A percentile compares a stretch with the other conserved stretches of the same genome.
Conservation (phyloP, 2,329 filamentous ascomycete genomes). For the Paramyrothecium roridum region DNA sequence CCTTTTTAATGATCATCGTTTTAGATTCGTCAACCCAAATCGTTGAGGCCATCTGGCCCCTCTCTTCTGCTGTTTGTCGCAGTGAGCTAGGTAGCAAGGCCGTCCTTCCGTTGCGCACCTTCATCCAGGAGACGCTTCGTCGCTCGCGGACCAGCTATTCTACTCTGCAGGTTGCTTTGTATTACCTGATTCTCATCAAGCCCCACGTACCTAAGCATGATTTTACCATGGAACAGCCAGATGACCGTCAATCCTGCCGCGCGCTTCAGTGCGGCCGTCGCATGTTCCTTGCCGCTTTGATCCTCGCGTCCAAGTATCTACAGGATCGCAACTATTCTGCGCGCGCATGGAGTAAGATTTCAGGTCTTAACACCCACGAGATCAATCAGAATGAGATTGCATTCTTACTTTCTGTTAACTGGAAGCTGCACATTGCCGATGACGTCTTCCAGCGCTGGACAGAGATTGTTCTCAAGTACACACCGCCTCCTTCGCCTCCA, state of each 20-base stretch:
- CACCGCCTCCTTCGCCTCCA: constrained; percentile 63
- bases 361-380: constrained; percentile 85
- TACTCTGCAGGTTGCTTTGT: constrained; percentile 92
- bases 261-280: constrained; percentile 92
- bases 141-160: constrained; percentile 96
- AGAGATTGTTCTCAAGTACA: constrained; percentile 83
- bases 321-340: constrained; percentile 98
- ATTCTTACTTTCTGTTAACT: constrained; percentile 85
- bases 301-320: constrained; percentile 94
- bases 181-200: constrained; percentile 94
- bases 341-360: constrained; percentile 98
- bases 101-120: constrained; percentile 85
- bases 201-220: constrained; percentile 79
- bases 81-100: constrained; percentile 70
- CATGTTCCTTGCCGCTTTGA: constrained; percentile 94
- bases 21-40: constrained; percentile 96
- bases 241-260: constrained; percentile 68
- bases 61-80: constrained; percentile 76
- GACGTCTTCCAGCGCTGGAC: constrained; percentile 89
- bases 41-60: constrained; percentile 94
- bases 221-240: constrained; percentile 81
- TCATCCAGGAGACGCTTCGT: constrained; percentile 95
- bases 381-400: constrained; percentile 97
- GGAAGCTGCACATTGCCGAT: constrained; percentile 92
- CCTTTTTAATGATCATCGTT: constrained; percentile 28